Percentiles rank a stretch among this genome's conserved stretches.
Evolutionary conservation across 257 asterid genomes (phyloP).

Genomic region (Penstemon barbatus): DNA sequence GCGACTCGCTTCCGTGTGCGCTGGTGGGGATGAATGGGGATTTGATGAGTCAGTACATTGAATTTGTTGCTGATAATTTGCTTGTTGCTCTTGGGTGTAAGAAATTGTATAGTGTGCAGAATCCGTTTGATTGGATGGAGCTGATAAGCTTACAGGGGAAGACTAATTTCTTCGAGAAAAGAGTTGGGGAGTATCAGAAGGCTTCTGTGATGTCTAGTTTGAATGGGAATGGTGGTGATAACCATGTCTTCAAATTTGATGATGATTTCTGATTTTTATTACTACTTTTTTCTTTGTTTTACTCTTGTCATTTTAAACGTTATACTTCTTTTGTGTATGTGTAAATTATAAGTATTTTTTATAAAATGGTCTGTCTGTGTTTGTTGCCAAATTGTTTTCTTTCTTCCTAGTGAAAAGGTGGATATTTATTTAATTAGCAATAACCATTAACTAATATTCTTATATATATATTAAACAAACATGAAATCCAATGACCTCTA

Average conservation of each 20-base stretch:
- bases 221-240: constrained; percentile 44
- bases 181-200: constrained; percentile 96
- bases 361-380: too few relatives aligned
- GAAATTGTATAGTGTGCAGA: constrained; percentile 57
- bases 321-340: too few relatives aligned
- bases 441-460: too few relatives aligned
- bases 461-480: too few relatives aligned
- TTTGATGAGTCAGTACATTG: constrained; percentile 76
- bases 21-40: constrained; percentile 81
- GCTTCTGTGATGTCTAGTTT: constrained; percentile 77
- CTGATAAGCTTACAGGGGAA: constrained; percentile 90
- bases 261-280: constrained; percentile 44
- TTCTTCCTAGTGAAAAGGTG: too few relatives aligned
- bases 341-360: too few relatives aligned
- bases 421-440: too few relatives aligned
- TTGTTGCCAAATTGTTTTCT: too few relatives aligned
- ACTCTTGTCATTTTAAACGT: too few relatives aligned
- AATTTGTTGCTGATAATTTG: constrained; percentile 84
- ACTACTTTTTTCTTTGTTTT: too few relatives aligned
- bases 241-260: constrained; percentile 50
- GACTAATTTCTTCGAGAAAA: constrained; percentile 92
- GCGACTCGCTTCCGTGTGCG: constrained; percentile 83
- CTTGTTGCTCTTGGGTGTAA: constrained; percentile 63
- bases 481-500: too few relatives aligned
- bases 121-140: constrained; percentile 98